These are phyloP conservation scores for Vaccinium macrocarpon DNA, from an alignment of 148 eudicot genomes.

Conservation along the genomic window DNA sequence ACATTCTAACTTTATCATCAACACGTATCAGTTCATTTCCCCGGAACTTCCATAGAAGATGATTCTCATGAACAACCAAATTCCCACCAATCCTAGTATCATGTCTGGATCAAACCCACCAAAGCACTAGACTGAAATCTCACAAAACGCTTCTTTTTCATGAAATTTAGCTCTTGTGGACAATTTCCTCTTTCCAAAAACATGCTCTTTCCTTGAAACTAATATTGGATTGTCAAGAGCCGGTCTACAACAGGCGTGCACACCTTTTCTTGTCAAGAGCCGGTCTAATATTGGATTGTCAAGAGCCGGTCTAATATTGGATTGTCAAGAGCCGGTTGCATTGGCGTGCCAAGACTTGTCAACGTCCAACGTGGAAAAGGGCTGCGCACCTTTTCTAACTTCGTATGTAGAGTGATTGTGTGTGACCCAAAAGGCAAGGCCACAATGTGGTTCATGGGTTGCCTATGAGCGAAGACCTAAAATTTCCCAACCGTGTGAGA, in stretches of 20 bases:
- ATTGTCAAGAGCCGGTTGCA: constrained; percentile 47
- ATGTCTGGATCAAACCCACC: constrained; percentile 47
- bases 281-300: constrained; percentile 55
- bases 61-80: constrained; percentile 57
- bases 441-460: too few species aligned
- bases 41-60: constrained; percentile 75
- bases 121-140: constrained; percentile 57
- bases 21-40: constrained; percentile 56
- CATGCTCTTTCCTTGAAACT: constrained; percentile 63
- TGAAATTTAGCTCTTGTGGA: constrained; percentile 50
- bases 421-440: too few species aligned
- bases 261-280: constrained; percentile 53
- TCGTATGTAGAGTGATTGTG: too few species aligned
- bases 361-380: too few species aligned
- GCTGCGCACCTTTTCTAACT: too few species aligned
- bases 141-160: constrained; percentile 54
- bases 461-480: too few species aligned
- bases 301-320: constrained; percentile 59
- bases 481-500: too few species aligned
- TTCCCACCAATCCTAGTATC: constrained; percentile 63
- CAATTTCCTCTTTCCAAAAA: constrained; percentile 69
- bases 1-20: constrained; percentile 50
- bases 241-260: constrained; percentile 75
- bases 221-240: constrained; percentile 54
- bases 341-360: too few species aligned